Base-by-base conservation (phyloP, 805 yeast species). In the Ogataea ramenticola region DNA sequence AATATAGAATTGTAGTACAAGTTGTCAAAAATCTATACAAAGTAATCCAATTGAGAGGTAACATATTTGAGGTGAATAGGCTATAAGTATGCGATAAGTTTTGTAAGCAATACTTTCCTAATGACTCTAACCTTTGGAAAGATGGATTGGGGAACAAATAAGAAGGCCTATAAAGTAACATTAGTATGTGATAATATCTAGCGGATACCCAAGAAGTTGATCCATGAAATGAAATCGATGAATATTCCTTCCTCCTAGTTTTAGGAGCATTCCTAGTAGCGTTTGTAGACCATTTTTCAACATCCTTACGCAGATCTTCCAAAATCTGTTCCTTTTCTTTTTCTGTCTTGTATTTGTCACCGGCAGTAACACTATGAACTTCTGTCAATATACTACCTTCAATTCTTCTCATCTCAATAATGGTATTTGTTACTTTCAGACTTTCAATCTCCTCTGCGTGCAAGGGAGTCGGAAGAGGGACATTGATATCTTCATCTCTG, bases 1-100 rank as follows among this genome's bases (percentile, higher is more conserved):
- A 74, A 49, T 66, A 71, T 2, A 74, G 51, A 17, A 74, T 60
- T 1, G 74, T 68, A 19, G 75, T 67, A 53, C 77, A 72, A n/a
- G 66, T 65, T 15, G 72, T 67, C 27, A 75, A 46, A 22, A 75
- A 67, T 42, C 75, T 61, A 49, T 71, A 68, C 10, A 71, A 51
- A 1, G 77, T 71, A 19, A 72, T 68, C 80, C 80, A 75, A 45
- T 71, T 73, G 46, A 71, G 53, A 0, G 79, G 79, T 29, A 74
- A 52, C 35, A 69, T 50, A 40, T 67, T 70, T 10, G 70, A 61
- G 35, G 68, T 65, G 56, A 70, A 74, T 4, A 74, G 48, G 36
- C 64, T 66, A 56, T 73, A 73, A 1, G 74, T 70, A 50, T 67
- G 70, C 17, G 75, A 67, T 38, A 74, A 53, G 12, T 71, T 68